Evolutionary conservation across 805 yeast genomes (phyloP).

Genomic region (Myxozyma vanderwaltii): DNA sequence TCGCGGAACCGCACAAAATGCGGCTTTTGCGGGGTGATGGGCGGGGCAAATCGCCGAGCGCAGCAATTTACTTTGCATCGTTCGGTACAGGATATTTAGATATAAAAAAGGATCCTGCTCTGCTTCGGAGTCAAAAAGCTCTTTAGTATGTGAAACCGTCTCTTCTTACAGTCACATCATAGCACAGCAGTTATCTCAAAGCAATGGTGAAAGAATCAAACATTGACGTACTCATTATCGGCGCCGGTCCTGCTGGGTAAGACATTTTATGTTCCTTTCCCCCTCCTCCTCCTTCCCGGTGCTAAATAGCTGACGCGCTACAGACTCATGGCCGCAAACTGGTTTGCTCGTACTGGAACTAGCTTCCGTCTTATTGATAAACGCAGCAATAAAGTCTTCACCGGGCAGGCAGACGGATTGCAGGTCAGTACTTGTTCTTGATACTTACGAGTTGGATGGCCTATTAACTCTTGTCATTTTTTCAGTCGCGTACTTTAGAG

Average conservation of each 20-base stretch:
- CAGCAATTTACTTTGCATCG: too few relatives aligned
- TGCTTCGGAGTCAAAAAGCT: too few relatives aligned
- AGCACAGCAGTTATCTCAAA: background rate
- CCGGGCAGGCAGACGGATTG: slow-evolving; percentile 46
- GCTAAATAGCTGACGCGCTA: background rate
- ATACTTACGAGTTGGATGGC: too few relatives aligned
- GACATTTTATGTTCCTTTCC: too few relatives aligned
- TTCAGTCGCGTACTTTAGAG: slow-evolving; percentile 41
- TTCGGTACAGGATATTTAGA: too few relatives aligned
- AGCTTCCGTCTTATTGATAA: slow-evolving; percentile 39
- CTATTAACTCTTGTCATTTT: background rate
- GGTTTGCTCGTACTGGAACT: slow-evolving; percentile 37
- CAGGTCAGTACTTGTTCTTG: background rate
- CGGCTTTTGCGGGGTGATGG: background rate
- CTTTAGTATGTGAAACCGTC: too few relatives aligned
- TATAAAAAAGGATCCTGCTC: too few relatives aligned
- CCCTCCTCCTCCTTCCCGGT: too few relatives aligned
- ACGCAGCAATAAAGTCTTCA: slow-evolving; percentile 38
- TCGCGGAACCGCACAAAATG: background rate
- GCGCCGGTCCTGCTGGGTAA: slow-evolving; percentile 45
- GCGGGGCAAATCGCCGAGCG: background rate
- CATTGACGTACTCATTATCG: slow-evolving; percentile 43
- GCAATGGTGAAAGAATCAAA: slow-evolving; percentile 5
- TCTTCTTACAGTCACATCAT: too few relatives aligned
- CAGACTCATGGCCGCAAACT: slow-evolving; percentile 42